Evolutionary conservation across 2,329 filamentous ascomycete genomes (phyloP), one percentile per base, ranked within the genome.

Genomic region (Microsporum ferrugineum): DNA sequence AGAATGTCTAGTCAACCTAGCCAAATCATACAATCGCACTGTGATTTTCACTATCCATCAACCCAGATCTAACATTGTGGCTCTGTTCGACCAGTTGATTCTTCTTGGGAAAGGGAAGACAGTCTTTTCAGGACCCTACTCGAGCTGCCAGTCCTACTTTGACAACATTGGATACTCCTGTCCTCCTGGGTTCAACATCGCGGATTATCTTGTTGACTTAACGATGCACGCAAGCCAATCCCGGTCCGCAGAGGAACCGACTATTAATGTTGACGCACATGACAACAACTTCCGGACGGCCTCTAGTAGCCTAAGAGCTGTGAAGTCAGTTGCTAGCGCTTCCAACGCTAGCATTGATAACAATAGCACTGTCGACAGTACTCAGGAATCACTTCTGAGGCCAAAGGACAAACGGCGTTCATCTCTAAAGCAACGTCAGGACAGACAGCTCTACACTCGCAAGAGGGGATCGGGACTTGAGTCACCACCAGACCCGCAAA

Each of bases 31-130:
- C 77, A 95, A 96, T 76, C 84, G 95, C 63, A 99, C 95, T 0
- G 91, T 99, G 60, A 88, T 99, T 64, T 96, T 99, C 76, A 99
- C 94, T 12, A 99, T 99, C 65, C 94, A 99, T 73, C 94, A 99
- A 70, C 94, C 94, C 41, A 85, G 95, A 66, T 99, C 94, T 8
- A 99, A 99, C 74, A 99, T 99, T 69, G 94, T 97, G 27, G 94
- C 94, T 7, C 82, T 99, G 2, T 99, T 99, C 71, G 94, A 99
- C 71, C 86, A 92, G 61, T 81, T 99, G n/a, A 82, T 99, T 60
- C 83, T 99, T 12, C 80, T 99, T 49, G 94, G 94, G 1, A 87
- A 90, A 66, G 94, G 94, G 31, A 87, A 87, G 68, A 88, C 89
- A 0, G 94, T 99, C 5, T 99, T 95, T 73, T 97, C 94, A 2